Percentiles rank a stretch among this genome's conserved stretches.
Evolutionary conservation across 2,329 filamentous ascomycete genomes (phyloP).

Genomic region (Botryotinia convoluta): DNA sequence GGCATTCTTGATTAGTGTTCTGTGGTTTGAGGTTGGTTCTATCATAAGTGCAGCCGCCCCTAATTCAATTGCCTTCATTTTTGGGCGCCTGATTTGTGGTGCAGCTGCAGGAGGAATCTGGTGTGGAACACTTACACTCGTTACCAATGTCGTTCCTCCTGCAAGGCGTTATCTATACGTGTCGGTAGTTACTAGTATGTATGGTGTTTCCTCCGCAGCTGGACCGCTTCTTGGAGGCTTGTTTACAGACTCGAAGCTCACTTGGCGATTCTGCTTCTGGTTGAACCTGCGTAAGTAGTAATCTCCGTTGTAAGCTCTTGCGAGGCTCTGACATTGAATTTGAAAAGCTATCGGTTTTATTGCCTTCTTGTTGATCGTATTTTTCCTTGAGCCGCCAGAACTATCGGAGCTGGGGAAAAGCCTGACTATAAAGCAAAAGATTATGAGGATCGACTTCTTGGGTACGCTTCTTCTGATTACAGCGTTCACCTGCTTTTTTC

Average conservation of each 20-base stretch:
- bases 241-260: background rate
- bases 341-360: background rate
- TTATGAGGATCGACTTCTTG: background rate
- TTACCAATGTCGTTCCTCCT: background rate
- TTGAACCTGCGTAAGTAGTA: background rate
- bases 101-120: background rate
- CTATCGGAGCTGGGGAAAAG: background rate
- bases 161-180: background rate
- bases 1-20: too few species aligned
- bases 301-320: background rate
- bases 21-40: too few species aligned
- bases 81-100: background rate
- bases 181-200: background rate
- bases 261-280: background rate
- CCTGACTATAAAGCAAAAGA: background rate
- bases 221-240: background rate
- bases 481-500: background rate
- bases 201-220: background rate
- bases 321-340: background rate
- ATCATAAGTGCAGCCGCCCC: too few species aligned
- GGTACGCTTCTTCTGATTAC: background rate
- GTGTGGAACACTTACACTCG: background rate
- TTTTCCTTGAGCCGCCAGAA: background rate
- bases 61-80: background rate
- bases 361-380: background rate